phyloP scores from a whole-genome alignment of 2,329 filamentous ascomycete species.

The Colletotrichum gloeosporioides region DNA sequence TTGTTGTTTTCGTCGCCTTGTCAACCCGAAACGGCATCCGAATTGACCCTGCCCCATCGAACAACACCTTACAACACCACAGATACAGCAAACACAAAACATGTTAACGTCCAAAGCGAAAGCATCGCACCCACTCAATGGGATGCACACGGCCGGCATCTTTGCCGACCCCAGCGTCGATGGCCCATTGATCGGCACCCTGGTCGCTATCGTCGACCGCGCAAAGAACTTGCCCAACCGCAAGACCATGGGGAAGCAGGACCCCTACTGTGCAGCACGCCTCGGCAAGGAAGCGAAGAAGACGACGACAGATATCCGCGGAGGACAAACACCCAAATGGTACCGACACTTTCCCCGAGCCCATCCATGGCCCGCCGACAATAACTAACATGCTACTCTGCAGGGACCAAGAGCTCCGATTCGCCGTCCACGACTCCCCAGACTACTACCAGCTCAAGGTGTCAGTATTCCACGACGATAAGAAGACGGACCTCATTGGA shows the following conservation, averaged over 20 bases:
- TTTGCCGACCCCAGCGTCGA: conserved; percentile 94
- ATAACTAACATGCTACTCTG: not conserved
- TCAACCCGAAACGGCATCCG: not conserved
- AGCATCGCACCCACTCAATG: conserved; percentile 58
- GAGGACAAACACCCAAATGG: conserved; percentile 96
- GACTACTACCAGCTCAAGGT: conserved; percentile 97
- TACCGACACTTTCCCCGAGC: conserved; percentile 43
- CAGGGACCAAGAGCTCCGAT: conserved; percentile 98
- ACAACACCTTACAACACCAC: not conserved
- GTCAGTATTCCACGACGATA: conserved; percentile 97
- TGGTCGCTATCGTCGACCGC: conserved; percentile 90
- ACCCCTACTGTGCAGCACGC: conserved; percentile 93
- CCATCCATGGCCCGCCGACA: not conserved
- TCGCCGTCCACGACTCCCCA: conserved; percentile 92
- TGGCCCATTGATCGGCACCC: conserved; percentile 89
- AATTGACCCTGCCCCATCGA: not conserved
- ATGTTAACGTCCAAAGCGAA: conserved; percentile 56
- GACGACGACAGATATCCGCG: conserved; percentile 90
- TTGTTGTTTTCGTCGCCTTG: not conserved
- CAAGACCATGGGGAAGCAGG: conserved; percentile 98
- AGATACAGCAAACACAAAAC: conserved; percentile 4
- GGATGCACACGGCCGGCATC: conserved; percentile 86
- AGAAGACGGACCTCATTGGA: conserved; percentile 95
- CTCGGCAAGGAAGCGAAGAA: conserved; percentile 98
- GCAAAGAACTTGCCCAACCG: conserved; percentile 97